Percentiles rank a stretch among this genome's conserved stretches.
Evolutionary conservation across 345 rosid genomes (phyloP).

Genomic region (Gynandropsis gynandra): DNA sequence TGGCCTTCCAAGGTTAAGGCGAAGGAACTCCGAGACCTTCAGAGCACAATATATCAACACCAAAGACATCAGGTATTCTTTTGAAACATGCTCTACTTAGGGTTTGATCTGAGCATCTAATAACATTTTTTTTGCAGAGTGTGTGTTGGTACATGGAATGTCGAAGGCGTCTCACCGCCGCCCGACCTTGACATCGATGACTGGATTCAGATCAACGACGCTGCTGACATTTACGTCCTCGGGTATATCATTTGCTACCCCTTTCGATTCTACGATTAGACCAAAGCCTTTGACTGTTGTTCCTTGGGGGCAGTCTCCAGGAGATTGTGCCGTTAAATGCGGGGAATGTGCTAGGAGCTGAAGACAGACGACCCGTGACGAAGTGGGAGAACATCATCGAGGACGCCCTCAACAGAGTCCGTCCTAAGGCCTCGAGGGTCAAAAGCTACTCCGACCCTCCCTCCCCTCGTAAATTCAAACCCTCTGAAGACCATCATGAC

Average conservation of each 20-base stretch:
- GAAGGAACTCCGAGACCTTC: conserved; percentile 30
- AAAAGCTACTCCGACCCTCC: conserved; percentile 88
- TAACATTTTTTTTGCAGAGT: conserved; percentile 37
- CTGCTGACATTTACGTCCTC: conserved; percentile 81
- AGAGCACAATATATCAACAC: conserved; percentile 30
- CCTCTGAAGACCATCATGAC: conserved; percentile 52
- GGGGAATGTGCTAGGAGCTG: conserved; percentile 90
- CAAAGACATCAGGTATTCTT: conserved; percentile 31
- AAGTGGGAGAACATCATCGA: conserved; percentile 88
- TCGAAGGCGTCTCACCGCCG: conserved; percentile 75
- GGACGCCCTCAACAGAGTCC: conserved; percentile 55
- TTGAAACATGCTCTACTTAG: neutral
- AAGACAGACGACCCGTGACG: conserved; percentile 69
- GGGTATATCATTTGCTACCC: conserved; percentile 44
- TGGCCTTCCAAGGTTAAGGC: conserved; percentile 23
- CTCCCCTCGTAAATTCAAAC: conserved; percentile 75
- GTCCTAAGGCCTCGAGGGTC: conserved; percentile 35
- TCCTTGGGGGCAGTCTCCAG: conserved; percentile 80
- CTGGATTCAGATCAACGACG: conserved; percentile 64
- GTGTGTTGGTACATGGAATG: conserved; percentile 88
- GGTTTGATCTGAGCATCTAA: neutral
- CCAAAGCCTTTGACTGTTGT: too few relatives aligned
- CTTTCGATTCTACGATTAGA: too few relatives aligned
- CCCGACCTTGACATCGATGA: conserved; percentile 85
- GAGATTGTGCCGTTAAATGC: conserved; percentile 93